Evolutionary conservation across 352 stramenopile genomes (phyloP).

Genomic region (Phytophthora capsici): DNA sequence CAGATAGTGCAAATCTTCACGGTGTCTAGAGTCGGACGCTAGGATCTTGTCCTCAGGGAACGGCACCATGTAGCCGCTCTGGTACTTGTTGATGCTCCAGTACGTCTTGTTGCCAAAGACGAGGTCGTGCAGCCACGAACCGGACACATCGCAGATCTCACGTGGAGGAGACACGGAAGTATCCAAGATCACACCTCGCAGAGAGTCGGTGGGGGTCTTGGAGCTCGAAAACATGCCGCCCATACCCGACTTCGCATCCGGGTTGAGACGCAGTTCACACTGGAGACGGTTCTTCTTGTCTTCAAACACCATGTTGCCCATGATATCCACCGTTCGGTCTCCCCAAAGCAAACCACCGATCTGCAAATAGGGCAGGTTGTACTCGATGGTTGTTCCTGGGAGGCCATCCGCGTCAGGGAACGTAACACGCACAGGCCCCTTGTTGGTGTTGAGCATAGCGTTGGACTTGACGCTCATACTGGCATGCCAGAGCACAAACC

Average conservation of each 20-base stretch:
- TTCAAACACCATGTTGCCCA: slow-evolving; percentile 74
- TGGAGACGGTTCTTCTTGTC: slow-evolving; percentile 75
- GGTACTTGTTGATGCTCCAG: slow-evolving; percentile 69
- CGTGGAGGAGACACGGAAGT: slow-evolving; percentile 49
- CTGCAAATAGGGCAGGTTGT: slow-evolving; percentile 76
- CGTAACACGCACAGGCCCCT: slow-evolving; percentile 72
- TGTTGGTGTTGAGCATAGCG: slow-evolving; percentile 80
- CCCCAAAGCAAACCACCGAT: slow-evolving; percentile 83
- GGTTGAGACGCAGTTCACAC: slow-evolving; percentile 84
- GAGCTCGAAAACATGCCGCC: slow-evolving; percentile 81
- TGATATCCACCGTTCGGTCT: slow-evolving; percentile 82
- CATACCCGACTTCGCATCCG: slow-evolving; percentile 89
- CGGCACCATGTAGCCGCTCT: slow-evolving; percentile 68
- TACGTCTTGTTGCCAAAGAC: slow-evolving; percentile 72
- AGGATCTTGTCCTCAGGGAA: slow-evolving; percentile 68
- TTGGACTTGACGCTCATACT: slow-evolving; percentile 90
- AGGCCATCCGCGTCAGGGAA: slow-evolving; percentile 56
- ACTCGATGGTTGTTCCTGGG: slow-evolving; percentile 65
- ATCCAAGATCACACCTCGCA: slow-evolving; percentile 76
- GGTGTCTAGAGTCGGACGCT: slow-evolving; percentile 71
- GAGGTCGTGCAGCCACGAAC: slow-evolving; percentile 84
- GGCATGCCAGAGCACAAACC: slow-evolving; percentile 77
- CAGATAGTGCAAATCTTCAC: slow-evolving; percentile 77
- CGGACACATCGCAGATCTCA: slow-evolving; percentile 75
- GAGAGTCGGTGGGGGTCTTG: slow-evolving; percentile 79